A percentile compares a stretch with the other conserved stretches of the same genome.
Conservation (phyloP, 768 basidiomycete genomes). For the Pleurotus pulmonarius region DNA sequence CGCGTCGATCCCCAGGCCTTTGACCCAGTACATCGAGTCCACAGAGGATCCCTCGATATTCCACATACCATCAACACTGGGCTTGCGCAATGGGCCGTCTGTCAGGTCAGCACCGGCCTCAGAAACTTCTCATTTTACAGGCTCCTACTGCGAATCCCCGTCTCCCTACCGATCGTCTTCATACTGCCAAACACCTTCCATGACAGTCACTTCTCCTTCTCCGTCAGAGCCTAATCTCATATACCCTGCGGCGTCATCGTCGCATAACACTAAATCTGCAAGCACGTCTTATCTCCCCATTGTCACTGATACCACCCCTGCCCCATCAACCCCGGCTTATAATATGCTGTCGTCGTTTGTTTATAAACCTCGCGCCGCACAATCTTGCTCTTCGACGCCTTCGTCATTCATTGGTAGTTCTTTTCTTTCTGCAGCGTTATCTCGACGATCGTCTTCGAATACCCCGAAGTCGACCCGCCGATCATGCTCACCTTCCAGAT, state of each 20-base stretch:
- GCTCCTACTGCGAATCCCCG: background rate
- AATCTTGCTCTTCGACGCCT: slow-evolving; percentile 28
- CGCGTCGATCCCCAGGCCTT: slow-evolving; percentile 66
- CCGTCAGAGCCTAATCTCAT: slow-evolving; percentile 22
- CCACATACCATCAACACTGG: slow-evolving; percentile 66
- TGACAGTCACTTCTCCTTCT: slow-evolving; percentile 10
- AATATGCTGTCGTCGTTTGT: slow-evolving; percentile 60
- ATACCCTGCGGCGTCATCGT: slow-evolving; percentile 22
- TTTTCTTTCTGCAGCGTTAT: slow-evolving; percentile 17
- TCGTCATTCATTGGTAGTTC: slow-evolving; percentile 30
- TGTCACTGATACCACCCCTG: slow-evolving; percentile 32
- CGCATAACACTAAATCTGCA: slow-evolving; percentile 10
- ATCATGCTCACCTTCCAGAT: slow-evolving; percentile 12
- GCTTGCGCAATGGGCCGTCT: slow-evolving; percentile 43
- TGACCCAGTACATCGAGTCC: slow-evolving; percentile 71
- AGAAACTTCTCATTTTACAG: background rate
- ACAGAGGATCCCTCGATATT: slow-evolving; percentile 50
- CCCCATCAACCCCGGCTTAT: slow-evolving; percentile 54
- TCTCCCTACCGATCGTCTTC: slow-evolving; percentile 3
- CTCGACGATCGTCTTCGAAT: slow-evolving; percentile 11
- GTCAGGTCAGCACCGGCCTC: slow-evolving; percentile 16
- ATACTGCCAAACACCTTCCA: slow-evolving; percentile 10
- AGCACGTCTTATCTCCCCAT: slow-evolving; percentile 5
- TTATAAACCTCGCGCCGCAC: slow-evolving; percentile 22
- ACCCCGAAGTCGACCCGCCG: background rate